Evolutionary conservation across 257 asterid genomes (phyloP).

Genomic region (Vinca minor): DNA sequence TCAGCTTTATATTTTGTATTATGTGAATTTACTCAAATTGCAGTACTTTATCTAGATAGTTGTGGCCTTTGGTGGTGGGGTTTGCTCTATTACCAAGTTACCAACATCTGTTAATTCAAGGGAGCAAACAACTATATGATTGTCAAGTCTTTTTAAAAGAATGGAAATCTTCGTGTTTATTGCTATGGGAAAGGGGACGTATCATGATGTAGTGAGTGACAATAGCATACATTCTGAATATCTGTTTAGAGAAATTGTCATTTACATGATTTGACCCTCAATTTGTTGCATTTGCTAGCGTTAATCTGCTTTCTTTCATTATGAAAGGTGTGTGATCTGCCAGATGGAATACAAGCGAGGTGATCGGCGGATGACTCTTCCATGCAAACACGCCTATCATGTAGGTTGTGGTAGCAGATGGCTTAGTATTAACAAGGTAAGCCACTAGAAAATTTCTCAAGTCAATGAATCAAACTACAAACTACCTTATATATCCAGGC

Average conservation of each 20-base stretch:
- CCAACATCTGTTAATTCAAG: too few relatives aligned
- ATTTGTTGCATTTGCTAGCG: background rate
- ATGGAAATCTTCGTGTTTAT: too few relatives aligned
- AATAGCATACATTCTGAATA: background rate
- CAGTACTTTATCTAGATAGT: background rate
- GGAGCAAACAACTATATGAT: too few relatives aligned
- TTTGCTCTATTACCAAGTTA: too few relatives aligned
- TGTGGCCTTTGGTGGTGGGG: background rate
- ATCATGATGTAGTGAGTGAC: background rate
- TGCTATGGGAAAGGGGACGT: too few relatives aligned
- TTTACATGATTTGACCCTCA: background rate
- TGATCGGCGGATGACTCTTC: slow-evolving; percentile 67
- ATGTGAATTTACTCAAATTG: background rate
- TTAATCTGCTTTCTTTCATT: slow-evolving; percentile 10
- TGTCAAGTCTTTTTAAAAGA: too few relatives aligned
- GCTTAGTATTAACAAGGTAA: slow-evolving; percentile 86
- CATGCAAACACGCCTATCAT: slow-evolving; percentile 90
- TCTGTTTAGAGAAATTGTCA: too few relatives aligned
- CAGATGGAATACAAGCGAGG: slow-evolving; percentile 95
- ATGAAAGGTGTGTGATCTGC: slow-evolving; percentile 84
- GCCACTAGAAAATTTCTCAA: slow-evolving; percentile 10
- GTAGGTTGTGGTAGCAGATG: slow-evolving; percentile 75
- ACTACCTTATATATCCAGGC: background rate
- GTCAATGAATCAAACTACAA: background rate
- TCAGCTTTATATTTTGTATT: background rate